phyloP scores from a whole-genome alignment of 2,329 filamentous ascomycete species.

The Exserohilum rostratum region DNA sequence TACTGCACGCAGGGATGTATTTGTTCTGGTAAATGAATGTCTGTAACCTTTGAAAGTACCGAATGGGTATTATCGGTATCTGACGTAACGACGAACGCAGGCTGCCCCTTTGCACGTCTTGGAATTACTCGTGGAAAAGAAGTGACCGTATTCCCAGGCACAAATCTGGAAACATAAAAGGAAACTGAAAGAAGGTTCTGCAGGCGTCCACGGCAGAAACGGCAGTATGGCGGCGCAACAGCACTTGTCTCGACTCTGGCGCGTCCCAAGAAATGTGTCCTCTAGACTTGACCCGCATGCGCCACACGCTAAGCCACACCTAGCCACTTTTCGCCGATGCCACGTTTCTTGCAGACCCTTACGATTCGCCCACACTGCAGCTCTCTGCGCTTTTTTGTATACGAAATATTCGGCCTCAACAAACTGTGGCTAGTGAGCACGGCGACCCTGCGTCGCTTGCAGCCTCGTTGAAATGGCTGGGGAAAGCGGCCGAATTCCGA shows the following conservation, averaged over 20 bases:
- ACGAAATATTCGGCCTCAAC: neutral
- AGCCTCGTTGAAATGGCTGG: neutral
- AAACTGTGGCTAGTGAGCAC: neutral
- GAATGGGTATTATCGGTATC: neutral
- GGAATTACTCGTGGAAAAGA: neutral
- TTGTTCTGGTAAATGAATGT: conserved; percentile 1
- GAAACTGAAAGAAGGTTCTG: conserved; percentile 11
- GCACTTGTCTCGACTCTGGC: conserved; percentile 12
- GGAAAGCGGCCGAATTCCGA: conserved; percentile 7
- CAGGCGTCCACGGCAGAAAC: conserved; percentile 9
- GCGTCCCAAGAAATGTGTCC: conserved; percentile 19
- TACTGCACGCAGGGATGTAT: neutral
- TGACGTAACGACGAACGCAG: conserved; percentile 7
- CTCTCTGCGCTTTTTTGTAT: neutral
- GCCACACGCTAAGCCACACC: conserved; percentile 15
- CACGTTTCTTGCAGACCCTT: conserved; percentile 7
- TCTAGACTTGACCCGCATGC: conserved; percentile 16
- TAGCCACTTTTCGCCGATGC: conserved; percentile 10
- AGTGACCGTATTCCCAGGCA: conserved; percentile 8
- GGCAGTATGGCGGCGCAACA: conserved; percentile 15
- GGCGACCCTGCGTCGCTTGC: neutral
- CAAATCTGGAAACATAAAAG: neutral
- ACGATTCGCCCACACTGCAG: neutral
- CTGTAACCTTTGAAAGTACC: neutral
- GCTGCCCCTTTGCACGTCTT: neutral